Base-by-base conservation (phyloP, 305 asterid species). In the Solanum hybrid region DNA sequence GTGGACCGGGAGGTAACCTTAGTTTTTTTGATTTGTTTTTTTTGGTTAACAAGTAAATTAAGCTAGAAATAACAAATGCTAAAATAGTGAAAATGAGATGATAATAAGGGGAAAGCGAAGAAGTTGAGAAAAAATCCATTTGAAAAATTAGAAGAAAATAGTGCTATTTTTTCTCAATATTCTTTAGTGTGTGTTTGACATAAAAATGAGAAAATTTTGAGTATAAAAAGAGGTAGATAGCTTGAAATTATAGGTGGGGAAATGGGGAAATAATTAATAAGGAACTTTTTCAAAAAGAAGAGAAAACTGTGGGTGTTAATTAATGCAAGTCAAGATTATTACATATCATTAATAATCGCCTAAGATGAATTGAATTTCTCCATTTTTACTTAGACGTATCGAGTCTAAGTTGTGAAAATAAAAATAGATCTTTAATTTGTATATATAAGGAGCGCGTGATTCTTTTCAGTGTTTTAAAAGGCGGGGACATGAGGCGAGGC, bases 1-100 rank as follows among this genome's bases (percentile, higher is more conserved):
- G 97, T 3, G 99, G 99, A 0, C 98, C 98, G 10, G 98, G 99
- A 4, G 98, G 99, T 19, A 97, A 94, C 29, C 93, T 95, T 66
- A 93, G 93, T 86, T 91, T 94, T 60, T 92, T 94, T 69, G 95
- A 89, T 38, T 88, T 90, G 1, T 92, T 87, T 51, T 94, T 93
- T 26, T 90, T 88, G 12, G 94, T 64, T 1, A 93, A 14, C 34
- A 90, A 19, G 93, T 95, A 91, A 85, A 96, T 86, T 24, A 95
- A 72, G 88, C 60, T 91, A 1, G 96, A 95, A 10, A 94, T 0
- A 56, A 93, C 22, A 85, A 96, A 91, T 2, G 97, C 96, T 1
- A 93, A 29, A 31, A 96, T 94, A 10, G 99, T 92, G 94, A 96
- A 95, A 64, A 96, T 45, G 81, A 95, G 82, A 89, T 94, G 95